phyloP scores from a whole-genome alignment of 73 alveolate genomes.

The Paramecium caudatum region DNA sequence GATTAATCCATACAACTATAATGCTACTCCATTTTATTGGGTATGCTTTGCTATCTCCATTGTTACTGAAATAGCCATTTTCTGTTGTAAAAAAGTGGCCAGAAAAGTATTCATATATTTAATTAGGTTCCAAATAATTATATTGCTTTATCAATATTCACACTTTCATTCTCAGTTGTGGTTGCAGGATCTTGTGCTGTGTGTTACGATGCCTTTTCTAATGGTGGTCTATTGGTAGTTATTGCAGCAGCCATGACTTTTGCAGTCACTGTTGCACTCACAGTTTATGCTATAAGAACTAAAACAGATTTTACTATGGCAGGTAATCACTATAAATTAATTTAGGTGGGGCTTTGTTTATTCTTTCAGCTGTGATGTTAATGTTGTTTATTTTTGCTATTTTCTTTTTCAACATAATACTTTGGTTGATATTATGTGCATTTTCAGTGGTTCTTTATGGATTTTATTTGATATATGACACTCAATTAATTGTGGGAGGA shows the following conservation, averaged over 20 bases:
- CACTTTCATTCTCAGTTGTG: conserved; percentile 27
- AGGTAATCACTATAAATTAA: conserved; percentile 8
- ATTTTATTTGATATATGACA: conserved; percentile 75
- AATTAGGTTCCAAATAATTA: conserved; percentile 41
- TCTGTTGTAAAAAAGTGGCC: conserved; percentile 56
- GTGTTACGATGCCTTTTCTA: conserved; percentile 26
- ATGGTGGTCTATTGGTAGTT: conserved; percentile 21
- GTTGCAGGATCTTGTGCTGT: conserved; percentile 57
- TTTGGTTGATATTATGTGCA: conserved; percentile 72
- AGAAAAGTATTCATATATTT: conserved; percentile 23
- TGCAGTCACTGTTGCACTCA: conserved; percentile 78
- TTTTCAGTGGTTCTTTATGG: conserved; percentile 79
- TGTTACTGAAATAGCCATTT: conserved; percentile 55
- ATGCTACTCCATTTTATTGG: conserved; percentile 55
- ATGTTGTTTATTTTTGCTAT: conserved; percentile 73
- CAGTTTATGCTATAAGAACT: conserved; percentile 81
- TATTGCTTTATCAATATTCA: conserved; percentile 53
- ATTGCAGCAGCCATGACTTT: conserved; percentile 81
- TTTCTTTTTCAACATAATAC: conserved; percentile 61
- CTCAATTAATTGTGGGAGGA: conserved; percentile 78
- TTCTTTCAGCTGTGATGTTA: conserved; percentile 72
- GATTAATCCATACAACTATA: background rate
- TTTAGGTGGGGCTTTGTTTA: conserved; percentile 72
- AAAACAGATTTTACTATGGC: conserved; percentile 86
- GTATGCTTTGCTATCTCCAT: conserved; percentile 1